Evolutionary conservation across 768 basidiomycete genomes (phyloP).

Genomic region (Naganishia antarctica): DNA sequence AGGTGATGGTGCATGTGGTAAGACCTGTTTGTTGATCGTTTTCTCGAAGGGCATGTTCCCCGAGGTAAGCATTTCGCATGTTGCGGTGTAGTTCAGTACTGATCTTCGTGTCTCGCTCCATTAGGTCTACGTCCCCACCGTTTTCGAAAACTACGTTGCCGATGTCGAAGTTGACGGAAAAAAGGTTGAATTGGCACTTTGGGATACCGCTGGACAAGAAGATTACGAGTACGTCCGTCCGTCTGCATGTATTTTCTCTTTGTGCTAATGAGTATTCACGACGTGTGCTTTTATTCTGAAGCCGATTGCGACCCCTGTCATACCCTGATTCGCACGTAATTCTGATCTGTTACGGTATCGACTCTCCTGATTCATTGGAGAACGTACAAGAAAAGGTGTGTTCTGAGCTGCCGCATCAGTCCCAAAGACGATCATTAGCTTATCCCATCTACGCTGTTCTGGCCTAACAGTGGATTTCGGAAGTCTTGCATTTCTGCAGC

Average conservation of each 20-base stretch:
- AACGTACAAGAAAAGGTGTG: slow-evolving; percentile 51
- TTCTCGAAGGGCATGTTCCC: slow-evolving; percentile 49
- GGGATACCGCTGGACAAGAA: slow-evolving; percentile 99
- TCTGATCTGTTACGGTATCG: slow-evolving; percentile 49
- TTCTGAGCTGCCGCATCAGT: not conserved
- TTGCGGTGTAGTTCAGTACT: too few relatives aligned
- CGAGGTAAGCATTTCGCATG: slow-evolving; percentile 32
- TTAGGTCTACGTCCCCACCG: slow-evolving; percentile 49
- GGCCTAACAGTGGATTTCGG: slow-evolving; percentile 47
- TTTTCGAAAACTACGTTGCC: slow-evolving; percentile 47
- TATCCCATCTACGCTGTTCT: slow-evolving; percentile 1
- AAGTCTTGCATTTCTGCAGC: slow-evolving; percentile 50
- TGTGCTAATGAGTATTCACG: not conserved
- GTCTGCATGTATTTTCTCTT: not conserved
- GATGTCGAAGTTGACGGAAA: slow-evolving; percentile 46
- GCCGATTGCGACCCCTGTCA: slow-evolving; percentile 45
- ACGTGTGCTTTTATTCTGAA: not conserved
- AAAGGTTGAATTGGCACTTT: slow-evolving; percentile 55
- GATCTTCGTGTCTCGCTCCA: not conserved
- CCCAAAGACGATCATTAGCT: too few relatives aligned
- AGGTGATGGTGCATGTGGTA: slow-evolving; percentile 49
- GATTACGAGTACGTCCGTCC: slow-evolving; percentile 57
- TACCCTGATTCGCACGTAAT: slow-evolving; percentile 51
- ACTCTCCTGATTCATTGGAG: slow-evolving; percentile 47
- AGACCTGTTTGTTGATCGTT: slow-evolving; percentile 49